phyloP scores from a whole-genome alignment of 805 yeast genomes.

The Barnettozyma californica region DNA sequence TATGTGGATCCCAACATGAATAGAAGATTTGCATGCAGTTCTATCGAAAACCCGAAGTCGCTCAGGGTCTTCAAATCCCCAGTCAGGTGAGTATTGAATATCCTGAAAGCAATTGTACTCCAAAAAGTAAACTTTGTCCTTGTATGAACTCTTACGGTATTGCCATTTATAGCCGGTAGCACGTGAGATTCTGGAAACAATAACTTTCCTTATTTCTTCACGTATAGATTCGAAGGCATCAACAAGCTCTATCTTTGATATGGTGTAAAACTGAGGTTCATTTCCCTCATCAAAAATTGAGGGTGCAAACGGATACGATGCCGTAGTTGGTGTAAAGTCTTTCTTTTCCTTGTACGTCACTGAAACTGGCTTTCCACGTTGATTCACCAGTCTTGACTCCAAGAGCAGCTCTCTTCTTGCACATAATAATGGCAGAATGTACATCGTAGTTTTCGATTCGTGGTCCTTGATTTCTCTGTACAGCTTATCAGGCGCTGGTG shows the following conservation, averaged over 20 bases:
- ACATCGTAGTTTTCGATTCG: slow-evolving; percentile 18
- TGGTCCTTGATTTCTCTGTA: slow-evolving; percentile 19
- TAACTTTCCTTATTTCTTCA: slow-evolving; percentile 15
- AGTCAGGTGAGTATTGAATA: not conserved
- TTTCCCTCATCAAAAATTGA: slow-evolving; percentile 11
- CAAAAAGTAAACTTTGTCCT: slow-evolving; percentile 18
- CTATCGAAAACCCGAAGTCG: slow-evolving; percentile 11
- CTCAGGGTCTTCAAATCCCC: not conserved
- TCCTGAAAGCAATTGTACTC: slow-evolving; percentile 24
- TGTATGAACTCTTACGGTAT: slow-evolving; percentile 18
- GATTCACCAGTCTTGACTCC: slow-evolving; percentile 20
- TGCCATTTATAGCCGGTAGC: slow-evolving; percentile 25
- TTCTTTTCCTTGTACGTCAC: slow-evolving; percentile 18
- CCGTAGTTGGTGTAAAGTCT: slow-evolving; percentile 18
- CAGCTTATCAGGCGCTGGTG: slow-evolving; percentile 11
- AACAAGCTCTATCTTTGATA: slow-evolving; percentile 17
- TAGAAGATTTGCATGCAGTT: slow-evolving; percentile 16
- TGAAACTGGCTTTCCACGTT: slow-evolving; percentile 18
- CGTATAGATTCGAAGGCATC: slow-evolving; percentile 19
- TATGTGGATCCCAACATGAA: slow-evolving; percentile 20
- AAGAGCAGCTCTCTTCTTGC: slow-evolving; percentile 17
- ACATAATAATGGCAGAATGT: slow-evolving; percentile 18
- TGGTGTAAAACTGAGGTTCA: slow-evolving; percentile 17
- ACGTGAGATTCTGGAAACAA: slow-evolving; percentile 17
- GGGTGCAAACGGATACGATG: slow-evolving; percentile 21